Percentiles rank a stretch among this genome's conserved stretches.
These are phyloP conservation scores for Deinandra increscens DNA, from an alignment of 129 eudicot genomes.

Conservation along the genomic window DNA sequence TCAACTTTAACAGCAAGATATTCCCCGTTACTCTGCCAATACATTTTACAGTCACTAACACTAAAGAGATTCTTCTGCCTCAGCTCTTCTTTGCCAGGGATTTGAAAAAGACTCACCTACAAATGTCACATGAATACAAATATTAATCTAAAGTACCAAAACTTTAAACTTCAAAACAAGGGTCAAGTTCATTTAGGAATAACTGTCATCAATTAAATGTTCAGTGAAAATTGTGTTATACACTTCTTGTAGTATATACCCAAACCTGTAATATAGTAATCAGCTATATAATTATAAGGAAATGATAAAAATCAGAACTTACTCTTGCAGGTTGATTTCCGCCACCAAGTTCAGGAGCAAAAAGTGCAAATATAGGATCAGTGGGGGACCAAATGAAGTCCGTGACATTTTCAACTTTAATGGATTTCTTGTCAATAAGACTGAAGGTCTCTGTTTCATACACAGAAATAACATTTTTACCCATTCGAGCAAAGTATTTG, in stretches of 20 bases:
- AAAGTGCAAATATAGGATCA: slow-evolving; percentile 76
- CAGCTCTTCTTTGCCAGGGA: slow-evolving; percentile 78
- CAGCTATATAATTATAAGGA: not conserved
- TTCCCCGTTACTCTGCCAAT: slow-evolving; percentile 93
- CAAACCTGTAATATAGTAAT: not conserved
- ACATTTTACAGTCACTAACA: slow-evolving; percentile 88
- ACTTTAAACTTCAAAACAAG: too few species aligned
- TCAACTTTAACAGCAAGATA: slow-evolving; percentile 92
- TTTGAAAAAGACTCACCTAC: slow-evolving; percentile 81
- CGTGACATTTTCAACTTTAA: slow-evolving; percentile 77
- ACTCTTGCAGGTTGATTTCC: slow-evolving; percentile 95
- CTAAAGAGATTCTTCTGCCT: slow-evolving; percentile 92
- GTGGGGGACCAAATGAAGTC: slow-evolving; percentile 91
- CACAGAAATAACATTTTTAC: slow-evolving; percentile 72
- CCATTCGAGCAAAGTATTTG: slow-evolving; percentile 79
- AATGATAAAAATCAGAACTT: slow-evolving; percentile 11
- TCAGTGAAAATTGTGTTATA: not conserved
- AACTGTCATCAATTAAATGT: not conserved
- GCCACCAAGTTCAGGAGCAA: slow-evolving; percentile 89
- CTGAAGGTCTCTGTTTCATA: slow-evolving; percentile 83
- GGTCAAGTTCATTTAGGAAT: too few species aligned
- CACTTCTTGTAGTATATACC: not conserved
- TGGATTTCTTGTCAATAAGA: slow-evolving; percentile 82
- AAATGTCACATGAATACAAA: not conserved
- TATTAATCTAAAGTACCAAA: not conserved